Conservation (phyloP, 2,329 filamentous ascomycete genomes). For the Colletotrichum sansevieriae region DNA sequence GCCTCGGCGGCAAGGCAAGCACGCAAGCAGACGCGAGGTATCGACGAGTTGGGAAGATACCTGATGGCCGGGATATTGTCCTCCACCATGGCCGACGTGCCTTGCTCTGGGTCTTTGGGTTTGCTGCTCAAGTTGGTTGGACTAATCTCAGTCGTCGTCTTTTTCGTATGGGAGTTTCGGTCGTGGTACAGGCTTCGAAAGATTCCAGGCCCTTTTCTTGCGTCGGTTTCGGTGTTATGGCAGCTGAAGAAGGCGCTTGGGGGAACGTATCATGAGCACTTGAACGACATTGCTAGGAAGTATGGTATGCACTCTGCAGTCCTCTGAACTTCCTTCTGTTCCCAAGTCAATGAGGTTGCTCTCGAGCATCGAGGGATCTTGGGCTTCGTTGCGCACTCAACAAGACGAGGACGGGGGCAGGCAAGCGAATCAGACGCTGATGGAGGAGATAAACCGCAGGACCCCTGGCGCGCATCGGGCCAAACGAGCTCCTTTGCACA, state of each 20-base stretch:
- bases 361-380: not conserved
- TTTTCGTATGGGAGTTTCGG: constrained; percentile 40
- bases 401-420: not conserved
- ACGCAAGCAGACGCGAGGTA: not conserved
- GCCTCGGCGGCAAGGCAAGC: constrained; percentile 9
- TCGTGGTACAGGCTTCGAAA: constrained; percentile 49
- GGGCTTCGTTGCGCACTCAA: not conserved
- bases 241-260: constrained; percentile 45
- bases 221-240: constrained; percentile 46
- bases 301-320: constrained; percentile 20
- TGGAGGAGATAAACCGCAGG: constrained; percentile 43
- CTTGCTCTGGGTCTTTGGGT: not conserved
- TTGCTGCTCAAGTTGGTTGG: constrained; percentile 8
- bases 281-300: constrained; percentile 46
- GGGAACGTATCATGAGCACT: constrained; percentile 45
- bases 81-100: not conserved
- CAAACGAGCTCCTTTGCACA: constrained; percentile 56
- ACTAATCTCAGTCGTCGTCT: not conserved
- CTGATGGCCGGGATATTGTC: constrained; percentile 9
- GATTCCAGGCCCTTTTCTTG: constrained; percentile 47
- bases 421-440: constrained; percentile 41
- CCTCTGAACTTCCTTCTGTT: fast-evolving
- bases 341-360: too few relatives aligned
- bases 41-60: not conserved
- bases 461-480: constrained; percentile 56